phyloP scores from a whole-genome alignment of 1,284 basidiomycete genomes.

The Phellopilus nigrolimitatus region DNA sequence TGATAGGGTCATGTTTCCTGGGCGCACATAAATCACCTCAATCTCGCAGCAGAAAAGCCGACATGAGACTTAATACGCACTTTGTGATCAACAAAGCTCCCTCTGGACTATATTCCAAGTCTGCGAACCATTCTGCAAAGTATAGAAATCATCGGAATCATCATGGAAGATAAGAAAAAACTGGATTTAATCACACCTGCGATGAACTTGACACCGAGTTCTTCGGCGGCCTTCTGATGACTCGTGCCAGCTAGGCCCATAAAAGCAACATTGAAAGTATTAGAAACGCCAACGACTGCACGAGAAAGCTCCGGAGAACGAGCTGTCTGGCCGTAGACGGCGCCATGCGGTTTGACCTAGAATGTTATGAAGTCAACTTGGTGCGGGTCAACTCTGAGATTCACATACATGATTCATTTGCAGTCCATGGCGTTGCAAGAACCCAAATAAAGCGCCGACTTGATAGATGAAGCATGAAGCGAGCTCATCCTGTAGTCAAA shows the following conservation, averaged over 20 bases:
- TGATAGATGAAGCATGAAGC: slow-evolving; percentile 56
- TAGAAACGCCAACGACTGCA: slow-evolving; percentile 45
- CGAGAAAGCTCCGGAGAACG: slow-evolving; percentile 48
- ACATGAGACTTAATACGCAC: slow-evolving; percentile 28
- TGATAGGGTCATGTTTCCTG: slow-evolving; percentile 49
- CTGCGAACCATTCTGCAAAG: slow-evolving; percentile 60
- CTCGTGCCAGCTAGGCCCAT: slow-evolving; percentile 57
- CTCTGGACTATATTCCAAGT: slow-evolving; percentile 50
- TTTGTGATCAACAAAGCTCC: slow-evolving; percentile 55
- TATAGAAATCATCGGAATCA: not conserved
- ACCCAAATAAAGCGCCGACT: slow-evolving; percentile 54
- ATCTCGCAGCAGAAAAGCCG: too few species aligned
- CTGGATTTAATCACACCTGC: slow-evolving; percentile 38
- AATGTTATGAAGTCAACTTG: too few species aligned
- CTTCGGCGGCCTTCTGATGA: slow-evolving; percentile 49
- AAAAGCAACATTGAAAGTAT: slow-evolving; percentile 48
- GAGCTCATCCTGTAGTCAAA: slow-evolving; percentile 43
- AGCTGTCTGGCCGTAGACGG: slow-evolving; percentile 51
- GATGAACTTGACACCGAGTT: slow-evolving; percentile 51
- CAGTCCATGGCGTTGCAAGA: slow-evolving; percentile 46
- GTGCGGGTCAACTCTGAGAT: too few species aligned
- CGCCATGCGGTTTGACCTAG: slow-evolving; percentile 51
- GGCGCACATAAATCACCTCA: too few species aligned
- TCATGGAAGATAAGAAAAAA: not conserved
- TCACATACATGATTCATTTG: slow-evolving; percentile 45